Evolutionary conservation across 345 rosid genomes (phyloP).

Genomic region (Citrus medica): DNA sequence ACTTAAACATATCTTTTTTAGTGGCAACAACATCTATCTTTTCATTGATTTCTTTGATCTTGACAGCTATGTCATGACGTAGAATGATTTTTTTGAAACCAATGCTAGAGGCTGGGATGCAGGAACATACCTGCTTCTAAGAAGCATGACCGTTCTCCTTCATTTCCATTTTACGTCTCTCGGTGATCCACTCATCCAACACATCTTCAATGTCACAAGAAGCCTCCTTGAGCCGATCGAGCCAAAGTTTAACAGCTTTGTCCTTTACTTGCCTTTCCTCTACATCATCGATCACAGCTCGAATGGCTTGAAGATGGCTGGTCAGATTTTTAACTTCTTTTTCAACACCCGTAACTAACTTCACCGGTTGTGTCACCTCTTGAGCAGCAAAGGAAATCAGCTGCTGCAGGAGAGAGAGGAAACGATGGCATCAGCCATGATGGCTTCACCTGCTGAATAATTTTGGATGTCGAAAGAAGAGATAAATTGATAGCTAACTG

Average conservation of each 20-base stretch:
- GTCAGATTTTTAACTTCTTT: not conserved
- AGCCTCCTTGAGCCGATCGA: too few species aligned
- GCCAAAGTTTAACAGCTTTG: too few species aligned
- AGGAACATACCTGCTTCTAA: not conserved
- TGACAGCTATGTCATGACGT: not conserved
- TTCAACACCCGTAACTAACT: not conserved
- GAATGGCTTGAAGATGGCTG: not conserved
- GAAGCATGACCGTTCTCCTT: not conserved
- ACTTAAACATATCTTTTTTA: not conserved
- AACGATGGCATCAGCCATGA: too few species aligned
- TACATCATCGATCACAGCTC: not conserved
- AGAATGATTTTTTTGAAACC: not conserved
- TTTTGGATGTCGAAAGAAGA: too few species aligned
- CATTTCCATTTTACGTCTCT: not conserved
- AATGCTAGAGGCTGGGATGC: not conserved
- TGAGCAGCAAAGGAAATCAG: not conserved
- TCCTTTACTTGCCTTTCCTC: not conserved
- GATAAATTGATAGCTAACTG: too few species aligned
- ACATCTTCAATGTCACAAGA: not conserved
- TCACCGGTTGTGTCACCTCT: not conserved
- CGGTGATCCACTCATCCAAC: not conserved
- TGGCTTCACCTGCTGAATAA: too few species aligned
- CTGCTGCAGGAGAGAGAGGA: not conserved
- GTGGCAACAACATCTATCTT: too few species aligned
- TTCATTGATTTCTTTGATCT: too few species aligned